A percentile compares a stretch with the other conserved stretches of the same genome.
These are phyloP conservation scores for Comarum palustre DNA, from an alignment of 306 rosid genomes.

Conservation along the genomic window DNA sequence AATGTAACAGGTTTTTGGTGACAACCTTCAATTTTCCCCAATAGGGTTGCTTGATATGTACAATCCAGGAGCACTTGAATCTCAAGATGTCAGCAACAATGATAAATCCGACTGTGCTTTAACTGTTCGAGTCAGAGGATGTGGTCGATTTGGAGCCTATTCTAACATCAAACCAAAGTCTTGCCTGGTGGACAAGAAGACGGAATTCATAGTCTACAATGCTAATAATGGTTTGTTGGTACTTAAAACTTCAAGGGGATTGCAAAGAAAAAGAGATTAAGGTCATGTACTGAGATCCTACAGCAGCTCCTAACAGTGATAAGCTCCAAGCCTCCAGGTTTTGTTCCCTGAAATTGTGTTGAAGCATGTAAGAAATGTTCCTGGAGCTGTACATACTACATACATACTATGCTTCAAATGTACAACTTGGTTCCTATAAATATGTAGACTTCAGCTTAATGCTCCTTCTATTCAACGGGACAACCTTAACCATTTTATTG, in stretches of 20 bases:
- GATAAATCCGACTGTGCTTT: neutral
- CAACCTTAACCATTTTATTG: no score
- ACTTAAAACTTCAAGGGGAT: neutral
- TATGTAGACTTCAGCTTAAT: no score
- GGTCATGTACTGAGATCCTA: neutral
- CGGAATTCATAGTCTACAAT: slow-evolving; percentile 3
- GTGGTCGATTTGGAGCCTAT: slow-evolving; percentile 22
- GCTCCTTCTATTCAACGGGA: neutral
- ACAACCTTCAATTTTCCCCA: slow-evolving; percentile 10
- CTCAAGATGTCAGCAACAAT: neutral
- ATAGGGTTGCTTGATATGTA: slow-evolving; percentile 22
- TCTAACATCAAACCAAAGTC: slow-evolving; percentile 14
- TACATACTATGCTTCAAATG: neutral
- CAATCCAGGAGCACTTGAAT: slow-evolving; percentile 24
- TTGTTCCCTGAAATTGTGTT: neutral
- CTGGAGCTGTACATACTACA: neutral
- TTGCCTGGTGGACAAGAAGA: slow-evolving; percentile 13
- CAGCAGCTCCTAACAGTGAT: neutral
- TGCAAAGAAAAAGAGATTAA: slow-evolving; percentile 9
- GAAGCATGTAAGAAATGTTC: neutral
- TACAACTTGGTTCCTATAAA: neutral
- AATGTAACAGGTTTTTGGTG: slow-evolving; percentile 3
- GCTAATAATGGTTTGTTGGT: neutral
- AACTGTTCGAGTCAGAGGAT: slow-evolving; percentile 12
- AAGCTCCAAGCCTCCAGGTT: neutral